phyloP scores from a whole-genome alignment of 345 rosid genomes.

The Gossypium anomalum region DNA sequence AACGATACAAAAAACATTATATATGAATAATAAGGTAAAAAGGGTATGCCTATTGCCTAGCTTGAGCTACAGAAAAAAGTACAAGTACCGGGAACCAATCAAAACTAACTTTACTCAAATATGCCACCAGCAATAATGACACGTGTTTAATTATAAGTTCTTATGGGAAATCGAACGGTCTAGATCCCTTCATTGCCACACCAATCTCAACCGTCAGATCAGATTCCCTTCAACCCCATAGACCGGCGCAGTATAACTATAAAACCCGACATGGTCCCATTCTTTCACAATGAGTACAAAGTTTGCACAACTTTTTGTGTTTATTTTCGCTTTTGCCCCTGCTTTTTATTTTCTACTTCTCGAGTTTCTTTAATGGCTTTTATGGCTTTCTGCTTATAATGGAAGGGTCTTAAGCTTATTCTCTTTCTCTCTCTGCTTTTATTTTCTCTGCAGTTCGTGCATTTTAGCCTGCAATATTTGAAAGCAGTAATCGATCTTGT shows the following conservation, averaged over 20 bases:
- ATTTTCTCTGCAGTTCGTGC: conserved; percentile 28
- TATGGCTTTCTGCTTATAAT: conserved; percentile 54
- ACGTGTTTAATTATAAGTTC: conserved; percentile 24
- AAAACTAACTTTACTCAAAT: conserved; percentile 10
- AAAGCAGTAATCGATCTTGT: conserved; percentile 16
- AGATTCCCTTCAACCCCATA: conserved; percentile 19
- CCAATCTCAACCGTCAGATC: conserved; percentile 23
- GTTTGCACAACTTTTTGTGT: conserved; percentile 13
- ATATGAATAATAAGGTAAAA: no score
- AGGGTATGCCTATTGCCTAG: no score
- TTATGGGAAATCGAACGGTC: conserved; percentile 30
- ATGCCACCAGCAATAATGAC: conserved; percentile 39
- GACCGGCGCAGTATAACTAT: conserved; percentile 15
- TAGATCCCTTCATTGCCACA: neutral
- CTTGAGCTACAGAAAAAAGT: no score
- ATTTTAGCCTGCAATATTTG: conserved; percentile 15
- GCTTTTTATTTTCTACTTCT: conserved; percentile 2
- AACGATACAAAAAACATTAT: no score
- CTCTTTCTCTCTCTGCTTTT: conserved; percentile 13
- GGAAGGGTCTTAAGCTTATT: conserved; percentile 48
- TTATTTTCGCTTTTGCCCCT: conserved; percentile 31
- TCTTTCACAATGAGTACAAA: neutral
- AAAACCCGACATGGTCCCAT: conserved; percentile 16
- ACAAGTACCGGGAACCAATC: conserved; percentile 9
- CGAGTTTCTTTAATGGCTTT: conserved; percentile 35